A percentile compares a stretch with the other conserved stretches of the same genome.
Evolutionary conservation across 2,329 filamentous ascomycete genomes (phyloP).

Genomic region (Atkinsonella texensis): DNA sequence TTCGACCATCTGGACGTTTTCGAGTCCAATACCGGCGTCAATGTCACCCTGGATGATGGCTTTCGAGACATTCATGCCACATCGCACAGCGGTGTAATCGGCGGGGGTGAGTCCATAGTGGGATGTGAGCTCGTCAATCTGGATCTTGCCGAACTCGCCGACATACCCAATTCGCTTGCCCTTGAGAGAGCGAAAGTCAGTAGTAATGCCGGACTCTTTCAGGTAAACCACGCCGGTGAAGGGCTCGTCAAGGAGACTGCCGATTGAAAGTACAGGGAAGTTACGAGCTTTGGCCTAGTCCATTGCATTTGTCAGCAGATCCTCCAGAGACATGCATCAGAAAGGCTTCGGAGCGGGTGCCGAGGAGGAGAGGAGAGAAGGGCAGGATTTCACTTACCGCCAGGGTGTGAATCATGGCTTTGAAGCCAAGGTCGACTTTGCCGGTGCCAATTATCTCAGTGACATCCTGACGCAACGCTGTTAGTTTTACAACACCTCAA

Average conservation of each 20-base stretch:
- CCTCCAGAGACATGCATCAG: no score
- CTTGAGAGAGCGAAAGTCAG: conserved; percentile 62
- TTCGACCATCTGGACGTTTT: conserved; percentile 78
- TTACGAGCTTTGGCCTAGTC: conserved; percentile 57
- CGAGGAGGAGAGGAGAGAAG: background rate
- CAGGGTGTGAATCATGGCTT: conserved; percentile 75
- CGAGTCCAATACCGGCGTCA: conserved; percentile 63
- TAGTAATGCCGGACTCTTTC: conserved; percentile 60
- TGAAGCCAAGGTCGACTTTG: conserved; percentile 69
- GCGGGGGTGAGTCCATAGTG: conserved; percentile 63
- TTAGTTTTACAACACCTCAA: background rate
- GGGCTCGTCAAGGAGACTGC: conserved; percentile 65
- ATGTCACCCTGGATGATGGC: conserved; percentile 63
- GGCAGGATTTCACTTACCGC: conserved; percentile 33
- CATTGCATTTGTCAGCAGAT: no score
- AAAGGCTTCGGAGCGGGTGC: no score
- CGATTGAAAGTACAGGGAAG: conserved; percentile 62
- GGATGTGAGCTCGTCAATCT: conserved; percentile 69
- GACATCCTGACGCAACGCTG: conserved; percentile 44
- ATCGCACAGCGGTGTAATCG: conserved; percentile 67
- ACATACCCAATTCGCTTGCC: conserved; percentile 71
- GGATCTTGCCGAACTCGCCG: conserved; percentile 72
- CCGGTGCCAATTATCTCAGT: conserved; percentile 69
- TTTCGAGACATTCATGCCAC: conserved; percentile 71
- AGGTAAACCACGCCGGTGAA: conserved; percentile 72